Conservation (phyloP, 2,329 filamentous ascomycete genomes). For the Teratosphaeria zuluensis region DNA sequence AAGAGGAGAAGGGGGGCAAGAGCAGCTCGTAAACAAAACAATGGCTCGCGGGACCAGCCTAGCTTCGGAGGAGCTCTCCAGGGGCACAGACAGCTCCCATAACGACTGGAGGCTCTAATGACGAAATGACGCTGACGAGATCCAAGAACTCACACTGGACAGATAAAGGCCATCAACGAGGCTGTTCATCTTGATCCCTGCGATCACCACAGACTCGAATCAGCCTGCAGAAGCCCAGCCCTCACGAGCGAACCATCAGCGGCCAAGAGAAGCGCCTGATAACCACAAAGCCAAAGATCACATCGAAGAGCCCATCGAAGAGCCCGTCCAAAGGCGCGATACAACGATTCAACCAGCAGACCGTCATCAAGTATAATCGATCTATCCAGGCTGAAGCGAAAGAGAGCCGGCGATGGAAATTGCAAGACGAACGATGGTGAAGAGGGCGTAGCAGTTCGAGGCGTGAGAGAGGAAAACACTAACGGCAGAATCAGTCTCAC, state of each 20-base stretch:
- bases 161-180: not conserved
- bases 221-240: not conserved
- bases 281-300: not conserved
- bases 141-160: not conserved
- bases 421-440: too few species aligned
- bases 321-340: too few species aligned
- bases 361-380: too few species aligned
- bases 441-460: too few species aligned
- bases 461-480: too few species aligned
- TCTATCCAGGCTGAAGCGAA: too few species aligned
- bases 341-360: too few species aligned
- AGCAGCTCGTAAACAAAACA: not conserved
- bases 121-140: not conserved
- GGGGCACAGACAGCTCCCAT: not conserved
- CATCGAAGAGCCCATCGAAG: not conserved
- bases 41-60: not conserved
- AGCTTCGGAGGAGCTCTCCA: not conserved
- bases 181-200: not conserved
- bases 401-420: too few species aligned
- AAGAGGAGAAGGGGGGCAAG: not conserved
- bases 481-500: too few species aligned
- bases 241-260: not conserved
- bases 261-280: not conserved
- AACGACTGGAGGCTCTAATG: not conserved
- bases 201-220: not conserved